Evolutionary conservation across 78 protist species (phyloP).

Genomic region (Dictyostelium firmibasis): DNA sequence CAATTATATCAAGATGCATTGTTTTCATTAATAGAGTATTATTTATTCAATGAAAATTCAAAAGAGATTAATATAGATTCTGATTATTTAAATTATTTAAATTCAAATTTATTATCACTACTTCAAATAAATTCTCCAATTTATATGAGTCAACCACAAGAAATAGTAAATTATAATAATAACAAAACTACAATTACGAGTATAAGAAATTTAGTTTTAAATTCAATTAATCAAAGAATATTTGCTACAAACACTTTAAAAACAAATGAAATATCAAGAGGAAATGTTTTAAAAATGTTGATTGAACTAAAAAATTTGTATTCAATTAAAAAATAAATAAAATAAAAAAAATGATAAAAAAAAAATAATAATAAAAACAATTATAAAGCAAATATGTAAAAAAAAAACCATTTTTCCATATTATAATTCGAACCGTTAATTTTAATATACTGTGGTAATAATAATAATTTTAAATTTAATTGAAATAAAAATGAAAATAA

Average conservation of each 20-base stretch:
- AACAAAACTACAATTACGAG: neutral
- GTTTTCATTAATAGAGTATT: neutral
- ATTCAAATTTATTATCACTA: neutral
- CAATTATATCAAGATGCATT: neutral
- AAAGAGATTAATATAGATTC: neutral
- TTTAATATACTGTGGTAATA: no score
- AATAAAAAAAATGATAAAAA: neutral
- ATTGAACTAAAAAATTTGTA: neutral
- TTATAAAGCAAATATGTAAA: neutral
- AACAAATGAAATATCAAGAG: neutral
- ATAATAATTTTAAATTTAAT: no score
- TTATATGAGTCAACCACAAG: neutral
- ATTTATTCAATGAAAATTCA: neutral
- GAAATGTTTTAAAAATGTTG: neutral
- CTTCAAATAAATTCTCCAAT: neutral
- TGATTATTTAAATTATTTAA: neutral
- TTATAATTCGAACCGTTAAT: no score
- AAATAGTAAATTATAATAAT: neutral
- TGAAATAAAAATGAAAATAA: no score
- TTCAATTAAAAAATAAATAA: neutral
- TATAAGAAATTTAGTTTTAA: neutral
- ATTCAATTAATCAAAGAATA: slow-evolving; percentile 5
- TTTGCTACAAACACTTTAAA: neutral
- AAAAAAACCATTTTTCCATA: no score
- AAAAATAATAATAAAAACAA: no score